A percentile compares a stretch with the other conserved stretches of the same genome.
These are phyloP conservation scores for Sugiyamaella paludigena DNA, from an alignment of 1,139 yeast species.

Conservation along the genomic window DNA sequence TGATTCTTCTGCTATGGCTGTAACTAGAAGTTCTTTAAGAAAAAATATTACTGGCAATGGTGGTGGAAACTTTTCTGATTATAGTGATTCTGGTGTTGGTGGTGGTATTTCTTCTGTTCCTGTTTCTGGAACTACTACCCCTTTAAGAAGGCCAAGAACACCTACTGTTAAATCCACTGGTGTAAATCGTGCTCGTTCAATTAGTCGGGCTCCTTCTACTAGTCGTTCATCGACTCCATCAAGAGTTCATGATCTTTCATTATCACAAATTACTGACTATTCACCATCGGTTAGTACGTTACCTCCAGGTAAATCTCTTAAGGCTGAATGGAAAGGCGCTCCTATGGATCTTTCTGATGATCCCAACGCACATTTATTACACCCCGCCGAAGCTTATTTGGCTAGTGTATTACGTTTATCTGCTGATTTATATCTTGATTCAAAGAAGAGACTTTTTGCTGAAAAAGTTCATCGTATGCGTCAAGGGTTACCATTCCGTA, in stretches of 20 bases:
- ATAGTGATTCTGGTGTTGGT: slow-evolving; percentile 3
- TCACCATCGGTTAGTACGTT: slow-evolving; percentile 66
- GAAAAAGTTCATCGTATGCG: slow-evolving; percentile 82
- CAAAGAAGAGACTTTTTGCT: slow-evolving; percentile 82
- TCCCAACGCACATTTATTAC: slow-evolving; percentile 67
- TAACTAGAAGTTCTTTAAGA: slow-evolving; percentile 4
- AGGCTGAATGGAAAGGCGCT: slow-evolving; percentile 97
- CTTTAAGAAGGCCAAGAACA: not conserved
- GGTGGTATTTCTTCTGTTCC: not conserved
- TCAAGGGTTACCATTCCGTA: slow-evolving; percentile 79
- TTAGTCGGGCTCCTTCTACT: slow-evolving; percentile 7
- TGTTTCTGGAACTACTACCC: slow-evolving; percentile 3
- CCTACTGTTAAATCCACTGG: too few species aligned
- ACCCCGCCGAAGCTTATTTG: slow-evolving; percentile 86
- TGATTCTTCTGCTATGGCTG: slow-evolving; percentile 9
- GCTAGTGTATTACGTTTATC: slow-evolving; percentile 90
- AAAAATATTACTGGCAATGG: not conserved
- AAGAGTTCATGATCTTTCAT: slow-evolving; percentile 40
- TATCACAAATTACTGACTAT: slow-evolving; percentile 56
- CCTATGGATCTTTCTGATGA: slow-evolving; percentile 87
- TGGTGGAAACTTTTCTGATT: slow-evolving; percentile 1
- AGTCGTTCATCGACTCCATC: slow-evolving; percentile 22
- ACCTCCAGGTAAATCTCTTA: slow-evolving; percentile 69
- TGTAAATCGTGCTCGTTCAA: slow-evolving; percentile 1
- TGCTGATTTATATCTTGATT: slow-evolving; percentile 82